Conservation (phyloP, 768 basidiomycete species). For the Lentinula detonsa region DNA sequence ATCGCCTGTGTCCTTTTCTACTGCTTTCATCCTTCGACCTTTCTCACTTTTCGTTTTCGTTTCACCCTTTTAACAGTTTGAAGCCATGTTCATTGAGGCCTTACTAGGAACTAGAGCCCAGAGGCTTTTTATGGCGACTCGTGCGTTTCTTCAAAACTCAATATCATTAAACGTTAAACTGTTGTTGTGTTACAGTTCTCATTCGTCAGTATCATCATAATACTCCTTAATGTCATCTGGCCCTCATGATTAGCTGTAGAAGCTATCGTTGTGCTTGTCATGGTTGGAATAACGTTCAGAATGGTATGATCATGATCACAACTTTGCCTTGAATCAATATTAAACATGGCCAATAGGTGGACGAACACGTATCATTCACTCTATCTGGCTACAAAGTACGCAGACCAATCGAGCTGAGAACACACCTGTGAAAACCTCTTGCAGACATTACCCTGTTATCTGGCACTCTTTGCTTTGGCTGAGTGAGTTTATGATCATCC, state of each 20-base stretch:
- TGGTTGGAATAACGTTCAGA: conserved; percentile 69
- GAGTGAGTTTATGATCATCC: conserved; percentile 45
- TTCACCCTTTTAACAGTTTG: neutral
- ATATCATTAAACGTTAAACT: neutral
- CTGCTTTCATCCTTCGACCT: neutral
- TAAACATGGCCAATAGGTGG: conserved; percentile 34
- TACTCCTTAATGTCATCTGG: neutral
- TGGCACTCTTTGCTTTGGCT: conserved; percentile 77
- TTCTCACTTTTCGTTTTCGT: conserved; percentile 7
- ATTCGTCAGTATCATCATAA: conserved; percentile 46
- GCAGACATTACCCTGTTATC: conserved; percentile 79
- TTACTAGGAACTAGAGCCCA: conserved; percentile 72
- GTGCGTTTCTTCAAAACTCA: conserved; percentile 31
- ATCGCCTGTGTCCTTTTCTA: neutral
- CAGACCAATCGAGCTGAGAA: neutral
- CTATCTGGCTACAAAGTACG: conserved; percentile 48
- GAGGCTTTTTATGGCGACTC: conserved; percentile 62
- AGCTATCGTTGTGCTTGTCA: conserved; percentile 65
- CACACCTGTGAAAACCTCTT: conserved; percentile 4
- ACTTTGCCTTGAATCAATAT: neutral
- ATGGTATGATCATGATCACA: conserved; percentile 33
- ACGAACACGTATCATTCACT: conserved; percentile 37
- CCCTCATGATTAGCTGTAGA: conserved; percentile 34
- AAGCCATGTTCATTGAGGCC: conserved; percentile 62
- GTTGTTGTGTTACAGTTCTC: conserved; percentile 31